Evolutionary conservation across 2,329 filamentous ascomycete species (phyloP).

Genomic region (Amphichorda felina): DNA sequence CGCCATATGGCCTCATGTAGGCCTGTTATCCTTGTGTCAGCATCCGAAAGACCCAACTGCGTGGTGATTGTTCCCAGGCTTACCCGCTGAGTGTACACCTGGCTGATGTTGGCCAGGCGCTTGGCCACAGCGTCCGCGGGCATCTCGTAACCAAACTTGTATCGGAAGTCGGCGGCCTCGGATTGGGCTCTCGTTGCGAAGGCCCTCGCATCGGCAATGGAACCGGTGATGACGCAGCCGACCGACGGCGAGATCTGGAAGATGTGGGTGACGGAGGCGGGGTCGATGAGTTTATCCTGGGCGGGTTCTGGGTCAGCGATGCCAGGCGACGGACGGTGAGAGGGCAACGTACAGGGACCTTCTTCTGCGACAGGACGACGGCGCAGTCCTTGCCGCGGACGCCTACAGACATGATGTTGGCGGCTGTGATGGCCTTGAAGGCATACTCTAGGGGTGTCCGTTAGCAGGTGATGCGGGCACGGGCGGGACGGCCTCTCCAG

Average conservation of each 20-base stretch:
- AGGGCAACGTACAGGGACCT: constrained; percentile 71
- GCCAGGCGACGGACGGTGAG: neutral
- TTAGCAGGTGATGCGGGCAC: constrained; percentile 8
- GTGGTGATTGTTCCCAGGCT: constrained; percentile 10
- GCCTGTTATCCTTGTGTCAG: constrained; percentile 36
- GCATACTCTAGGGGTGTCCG: constrained; percentile 70
- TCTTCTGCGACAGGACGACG: constrained; percentile 97
- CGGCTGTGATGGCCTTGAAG: constrained; percentile 98
- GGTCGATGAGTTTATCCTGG: constrained; percentile 98
- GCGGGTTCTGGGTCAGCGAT: constrained; percentile 10
- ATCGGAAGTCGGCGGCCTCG: constrained; percentile 94
- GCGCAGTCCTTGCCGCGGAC: constrained; percentile 94
- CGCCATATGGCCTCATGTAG: constrained; percentile 95
- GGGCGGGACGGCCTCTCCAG: neutral
- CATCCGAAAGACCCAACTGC: neutral
- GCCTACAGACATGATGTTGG: constrained; percentile 97
- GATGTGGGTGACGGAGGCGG: constrained; percentile 91
- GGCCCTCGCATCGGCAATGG: constrained; percentile 91
- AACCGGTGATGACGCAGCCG: constrained; percentile 96
- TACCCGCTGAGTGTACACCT: constrained; percentile 97
- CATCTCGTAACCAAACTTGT: constrained; percentile 99
- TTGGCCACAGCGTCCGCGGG: constrained; percentile 94
- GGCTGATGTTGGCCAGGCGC: constrained; percentile 95
- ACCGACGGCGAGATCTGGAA: constrained; percentile 94
- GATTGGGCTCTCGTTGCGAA: constrained; percentile 86